phyloP scores from a whole-genome alignment of 1,139 yeast genomes.

The Taphrina populina region DNA sequence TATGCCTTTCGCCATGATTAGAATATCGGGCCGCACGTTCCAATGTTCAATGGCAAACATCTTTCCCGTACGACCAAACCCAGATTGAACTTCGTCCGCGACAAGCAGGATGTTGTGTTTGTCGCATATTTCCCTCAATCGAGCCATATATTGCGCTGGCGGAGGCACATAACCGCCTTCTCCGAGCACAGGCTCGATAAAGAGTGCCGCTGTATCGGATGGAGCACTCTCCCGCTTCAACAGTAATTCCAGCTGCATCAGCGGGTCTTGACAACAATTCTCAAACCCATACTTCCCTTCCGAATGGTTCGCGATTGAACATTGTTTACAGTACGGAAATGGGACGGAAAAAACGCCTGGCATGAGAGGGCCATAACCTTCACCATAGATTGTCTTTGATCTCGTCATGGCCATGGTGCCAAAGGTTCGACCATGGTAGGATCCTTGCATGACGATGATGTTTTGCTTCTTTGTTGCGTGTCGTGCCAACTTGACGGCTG shows the following conservation, averaged over 20 bases:
- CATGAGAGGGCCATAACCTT: constrained; percentile 26
- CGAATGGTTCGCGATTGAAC: constrained; percentile 8
- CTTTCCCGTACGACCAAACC: constrained; percentile 86
- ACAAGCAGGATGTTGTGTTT: constrained; percentile 75
- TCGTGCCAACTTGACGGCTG: constrained; percentile 85
- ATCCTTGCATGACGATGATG: constrained; percentile 41
- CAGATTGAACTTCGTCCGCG: constrained; percentile 95
- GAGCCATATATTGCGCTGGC: constrained; percentile 60
- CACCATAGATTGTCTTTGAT: constrained; percentile 21
- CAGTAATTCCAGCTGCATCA: constrained; percentile 22
- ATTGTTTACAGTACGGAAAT: constrained; percentile 21
- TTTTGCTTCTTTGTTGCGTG: constrained; percentile 21
- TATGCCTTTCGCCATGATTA: constrained; percentile 91
- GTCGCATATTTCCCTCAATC: constrained; percentile 65
- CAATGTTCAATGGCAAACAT: constrained; percentile 88
- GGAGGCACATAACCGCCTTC: constrained; percentile 89
- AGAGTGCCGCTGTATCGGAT: constrained; percentile 75
- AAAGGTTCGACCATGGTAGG: constrained; percentile 93
- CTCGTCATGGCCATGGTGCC: constrained; percentile 87
- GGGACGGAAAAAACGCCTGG: constrained; percentile 30
- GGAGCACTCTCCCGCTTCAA: constrained; percentile 18
- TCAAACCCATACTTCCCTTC: constrained; percentile 20
- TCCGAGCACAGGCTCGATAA: constrained; percentile 94
- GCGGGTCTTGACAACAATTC: constrained; percentile 21
- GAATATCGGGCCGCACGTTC: constrained; percentile 87